Evolutionary conservation across 768 basidiomycete species (phyloP).

Genomic region (Mycena rosella): DNA sequence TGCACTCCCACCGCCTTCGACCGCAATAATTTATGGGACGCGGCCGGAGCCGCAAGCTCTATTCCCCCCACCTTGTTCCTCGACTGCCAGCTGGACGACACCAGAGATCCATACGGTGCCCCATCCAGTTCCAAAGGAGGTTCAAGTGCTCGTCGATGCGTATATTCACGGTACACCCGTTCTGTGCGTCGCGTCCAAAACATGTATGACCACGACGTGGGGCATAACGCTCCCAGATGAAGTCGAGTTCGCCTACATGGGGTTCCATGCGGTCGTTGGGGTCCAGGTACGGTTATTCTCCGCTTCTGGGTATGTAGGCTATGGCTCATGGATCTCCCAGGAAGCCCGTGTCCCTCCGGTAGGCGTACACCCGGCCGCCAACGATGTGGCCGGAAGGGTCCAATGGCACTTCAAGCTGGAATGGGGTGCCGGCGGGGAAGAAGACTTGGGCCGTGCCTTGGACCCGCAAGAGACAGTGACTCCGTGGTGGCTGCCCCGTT

Average conservation of each 20-base stretch:
- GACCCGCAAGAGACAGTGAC: constrained; percentile 18
- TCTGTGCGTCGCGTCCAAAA: constrained; percentile 53
- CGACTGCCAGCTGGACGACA: background rate
- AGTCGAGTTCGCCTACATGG: constrained; percentile 58
- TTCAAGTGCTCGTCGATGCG: constrained; percentile 56
- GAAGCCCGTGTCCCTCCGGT: constrained; percentile 34
- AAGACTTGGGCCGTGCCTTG: constrained; percentile 41
- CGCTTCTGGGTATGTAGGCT: background rate
- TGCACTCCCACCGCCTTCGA: too few relatives aligned
- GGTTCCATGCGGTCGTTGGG: constrained; percentile 58
- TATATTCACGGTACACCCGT: constrained; percentile 55
- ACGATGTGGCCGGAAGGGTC: constrained; percentile 47
- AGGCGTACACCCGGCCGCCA: constrained; percentile 3
- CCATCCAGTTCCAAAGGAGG: constrained; percentile 54
- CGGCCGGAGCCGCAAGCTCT: too few relatives aligned
- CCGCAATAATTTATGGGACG: too few relatives aligned
- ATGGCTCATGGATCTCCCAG: constrained; percentile 32
- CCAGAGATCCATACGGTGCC: constrained; percentile 31
- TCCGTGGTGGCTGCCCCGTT: constrained; percentile 45
- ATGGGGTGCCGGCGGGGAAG: constrained; percentile 67
- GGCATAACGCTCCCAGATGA: constrained; percentile 51
- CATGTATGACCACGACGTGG: constrained; percentile 45
- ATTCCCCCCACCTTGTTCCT: background rate
- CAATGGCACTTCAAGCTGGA: constrained; percentile 60
- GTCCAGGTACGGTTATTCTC: constrained; percentile 49